Conservation (phyloP, 2,329 filamentous ascomycete species). For the Trichoderma asperellum region DNA sequence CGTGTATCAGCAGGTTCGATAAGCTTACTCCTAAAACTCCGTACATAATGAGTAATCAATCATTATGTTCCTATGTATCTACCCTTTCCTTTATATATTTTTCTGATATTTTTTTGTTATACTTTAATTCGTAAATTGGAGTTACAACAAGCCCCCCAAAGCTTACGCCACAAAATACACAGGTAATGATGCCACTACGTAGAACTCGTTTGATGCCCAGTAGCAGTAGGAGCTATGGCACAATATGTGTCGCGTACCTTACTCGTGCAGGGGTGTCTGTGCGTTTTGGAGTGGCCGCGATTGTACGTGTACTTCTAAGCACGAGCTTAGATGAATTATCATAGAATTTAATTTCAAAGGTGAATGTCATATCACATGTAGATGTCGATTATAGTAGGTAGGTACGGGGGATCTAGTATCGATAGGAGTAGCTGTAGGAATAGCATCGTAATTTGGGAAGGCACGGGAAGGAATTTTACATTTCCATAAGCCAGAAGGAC, state of each 20-base stretch:
- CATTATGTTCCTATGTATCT: no score
- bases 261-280: neutral
- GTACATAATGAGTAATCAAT: neutral
- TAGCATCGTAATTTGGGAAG: neutral
- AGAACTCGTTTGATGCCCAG: neutral
- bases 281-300: neutral
- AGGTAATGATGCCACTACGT: no score
- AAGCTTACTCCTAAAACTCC: neutral
- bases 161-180: no score
- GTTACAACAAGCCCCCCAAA: no score
- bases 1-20: neutral
- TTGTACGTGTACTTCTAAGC: neutral
- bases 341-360: neutral
- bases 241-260: neutral
- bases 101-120: no score
- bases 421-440: neutral
- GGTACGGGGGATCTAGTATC: neutral
- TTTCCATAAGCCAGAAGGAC: neutral
- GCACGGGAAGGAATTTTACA: conserved; percentile 8
- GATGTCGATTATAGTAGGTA: neutral
- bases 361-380: neutral
- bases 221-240: neutral
- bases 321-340: neutral
- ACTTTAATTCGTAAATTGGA: no score
- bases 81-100: no score